Evolutionary conservation across 495 filamentous ascomycete species (phyloP), one percentile per base, ranked within the genome.

Genomic region (Lasiosphaeriaceae sp.): DNA sequence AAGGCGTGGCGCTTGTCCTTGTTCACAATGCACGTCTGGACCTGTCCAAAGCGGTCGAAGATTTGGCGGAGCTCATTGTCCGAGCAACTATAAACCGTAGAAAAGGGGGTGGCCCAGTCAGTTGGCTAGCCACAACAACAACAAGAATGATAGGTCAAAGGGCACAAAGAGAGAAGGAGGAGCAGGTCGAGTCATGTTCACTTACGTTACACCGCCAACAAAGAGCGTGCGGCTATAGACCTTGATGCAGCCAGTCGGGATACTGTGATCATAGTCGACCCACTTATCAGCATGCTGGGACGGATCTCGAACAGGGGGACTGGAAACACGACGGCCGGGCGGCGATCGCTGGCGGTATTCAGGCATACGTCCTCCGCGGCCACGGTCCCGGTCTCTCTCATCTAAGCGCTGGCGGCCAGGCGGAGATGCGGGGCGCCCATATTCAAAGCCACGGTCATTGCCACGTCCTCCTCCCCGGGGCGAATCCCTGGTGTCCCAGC

Each of bases 1-100:
- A 99, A 99, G 12, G 94, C 94, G 73, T 97, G 95, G 21, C 94
- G 88, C 73, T 96, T 97, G 62, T 97, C 95, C 56, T 87, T 86
- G 73, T 97, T 96, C 65, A 97, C 93, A 58, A 99, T 99, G 71
- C 92, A 96, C 11, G 92, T 96, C 66, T 99, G 94, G 1, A 99
- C 95, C 46, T 84, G 71, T 47, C 94, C 94, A 66, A 84, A 96
- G 21, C 82, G 83, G 62, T 76, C 73, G 65, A 99, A 97, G 24
- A 92, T 83, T 23, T 73, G 76, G 21, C 90, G 83, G 47, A 99
- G 77, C 61, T 96, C 90, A 17, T 80, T 74, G 68, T 99, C 94
- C 11, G 88, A 84, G 20, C 85, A 88, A 6, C 87, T 90, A 50
- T 26, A 31, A 31, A 31, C 9, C 26, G 9, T 9, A 31, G 9